Conservation (phyloP, 108 stramenopile genomes). For the Discostella stelligeroides region DNA sequence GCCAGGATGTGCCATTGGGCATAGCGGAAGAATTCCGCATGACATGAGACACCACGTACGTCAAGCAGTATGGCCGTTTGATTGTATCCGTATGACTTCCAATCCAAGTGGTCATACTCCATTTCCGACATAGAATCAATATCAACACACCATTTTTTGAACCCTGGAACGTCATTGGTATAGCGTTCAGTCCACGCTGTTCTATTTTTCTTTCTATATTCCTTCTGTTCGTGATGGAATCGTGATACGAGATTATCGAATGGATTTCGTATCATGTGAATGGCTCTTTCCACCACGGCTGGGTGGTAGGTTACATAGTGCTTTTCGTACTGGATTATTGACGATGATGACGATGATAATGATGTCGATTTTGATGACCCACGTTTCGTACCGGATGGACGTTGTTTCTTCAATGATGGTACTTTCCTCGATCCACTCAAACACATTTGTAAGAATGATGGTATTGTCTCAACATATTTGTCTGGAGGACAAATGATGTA, state of each 20-base stretch:
- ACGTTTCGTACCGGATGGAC: neutral
- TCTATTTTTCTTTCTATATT: constrained; percentile 38
- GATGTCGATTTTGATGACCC: neutral
- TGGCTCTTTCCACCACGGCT: constrained; percentile 50
- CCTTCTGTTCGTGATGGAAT: constrained; percentile 58
- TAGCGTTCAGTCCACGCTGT: constrained; percentile 30
- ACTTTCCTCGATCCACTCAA: constrained; percentile 41
- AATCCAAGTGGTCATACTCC: constrained; percentile 27
- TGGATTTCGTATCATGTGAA: constrained; percentile 75
- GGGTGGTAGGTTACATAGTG: constrained; percentile 36
- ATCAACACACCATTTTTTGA: constrained; percentile 62
- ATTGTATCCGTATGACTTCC: constrained; percentile 21
- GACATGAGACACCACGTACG: constrained; percentile 60
- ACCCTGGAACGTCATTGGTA: constrained; percentile 50
- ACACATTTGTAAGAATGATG: constrained; percentile 28
- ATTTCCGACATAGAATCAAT: constrained; percentile 39
- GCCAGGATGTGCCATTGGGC: constrained; percentile 68
- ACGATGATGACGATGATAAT: neutral
- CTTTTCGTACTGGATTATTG: constrained; percentile 25
- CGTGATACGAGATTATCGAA: constrained; percentile 75
- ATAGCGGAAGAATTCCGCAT: constrained; percentile 69
- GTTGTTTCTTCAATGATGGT: constrained; percentile 15
- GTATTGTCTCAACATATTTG: constrained; percentile 55
- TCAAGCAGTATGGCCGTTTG: constrained; percentile 25
- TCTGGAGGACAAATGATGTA: constrained; percentile 62